Evolutionary conservation across 352 stramenopile species (phyloP).

Genomic region (Phytophthora pluvialis): DNA sequence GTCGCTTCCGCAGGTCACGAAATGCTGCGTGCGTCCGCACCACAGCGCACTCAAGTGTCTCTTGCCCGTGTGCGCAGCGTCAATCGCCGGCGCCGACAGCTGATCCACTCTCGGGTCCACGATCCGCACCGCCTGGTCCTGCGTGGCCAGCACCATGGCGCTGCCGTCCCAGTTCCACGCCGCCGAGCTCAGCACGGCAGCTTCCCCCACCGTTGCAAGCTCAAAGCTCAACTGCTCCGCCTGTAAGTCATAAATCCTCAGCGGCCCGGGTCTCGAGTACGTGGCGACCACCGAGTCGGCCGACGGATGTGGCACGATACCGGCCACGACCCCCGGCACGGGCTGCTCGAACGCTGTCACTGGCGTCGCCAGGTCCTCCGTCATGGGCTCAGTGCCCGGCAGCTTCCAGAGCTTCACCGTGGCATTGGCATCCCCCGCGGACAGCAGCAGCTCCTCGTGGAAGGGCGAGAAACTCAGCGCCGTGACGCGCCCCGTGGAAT

Average conservation of each 20-base stretch:
- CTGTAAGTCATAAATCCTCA: conserved; percentile 59
- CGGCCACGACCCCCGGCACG: conserved; percentile 27
- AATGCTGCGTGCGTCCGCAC: conserved; percentile 58
- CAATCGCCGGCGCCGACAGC: conserved; percentile 7
- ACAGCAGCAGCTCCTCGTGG: conserved; percentile 55
- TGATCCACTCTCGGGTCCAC: conserved; percentile 57
- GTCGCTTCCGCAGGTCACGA: conserved; percentile 69
- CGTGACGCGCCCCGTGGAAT: conserved; percentile 63
- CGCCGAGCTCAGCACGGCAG: conserved; percentile 35
- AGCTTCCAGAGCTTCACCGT: conserved; percentile 68
- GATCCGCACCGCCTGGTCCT: conserved; percentile 56
- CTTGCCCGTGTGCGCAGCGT: conserved; percentile 56
- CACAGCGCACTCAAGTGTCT: conserved; percentile 60
- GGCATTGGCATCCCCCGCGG: conserved; percentile 57
- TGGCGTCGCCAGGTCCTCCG: conserved; percentile 39
- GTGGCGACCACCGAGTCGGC: conserved; percentile 51
- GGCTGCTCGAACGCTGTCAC: conserved; percentile 30
- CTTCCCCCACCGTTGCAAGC: conserved; percentile 19
- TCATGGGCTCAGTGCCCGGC: conserved; percentile 27
- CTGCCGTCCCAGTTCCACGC: conserved; percentile 82
- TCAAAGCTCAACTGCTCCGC: conserved; percentile 33
- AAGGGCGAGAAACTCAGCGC: conserved; percentile 70
- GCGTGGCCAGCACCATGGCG: conserved; percentile 45
- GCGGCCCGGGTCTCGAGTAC: conserved; percentile 43
- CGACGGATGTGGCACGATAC: conserved; percentile 63